Base-by-base conservation (phyloP, 2,329 filamentous ascomycete species). In the Sarocladiaceae sp. region DNA sequence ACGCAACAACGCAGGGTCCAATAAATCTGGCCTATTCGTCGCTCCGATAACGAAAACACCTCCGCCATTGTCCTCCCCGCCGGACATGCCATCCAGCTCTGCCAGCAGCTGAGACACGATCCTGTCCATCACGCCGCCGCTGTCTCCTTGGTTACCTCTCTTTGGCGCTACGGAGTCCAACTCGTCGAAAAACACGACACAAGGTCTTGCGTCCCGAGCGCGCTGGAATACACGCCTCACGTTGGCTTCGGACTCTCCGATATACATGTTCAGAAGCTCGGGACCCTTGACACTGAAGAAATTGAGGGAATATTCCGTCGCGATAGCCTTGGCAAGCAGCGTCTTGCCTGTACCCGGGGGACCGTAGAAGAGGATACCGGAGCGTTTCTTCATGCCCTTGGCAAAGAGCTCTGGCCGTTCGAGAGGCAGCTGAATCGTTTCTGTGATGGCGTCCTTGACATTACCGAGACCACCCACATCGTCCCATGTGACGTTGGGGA, bases 381-480 rank as follows among this genome's bases (percentile, higher is more conserved):
- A 95, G 33, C 91, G 83, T 70, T 97, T 97, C 76, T 96, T 96
- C 85, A 97, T 93, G 41, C 91, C 93, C 69, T 91, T 94, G 24
- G 90, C 90, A 57, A 97, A 97, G 1, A 97, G 76, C 62, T 97
- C 93, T 1, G 91, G 91, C 9, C 90, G 77, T 50, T 95, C 88
- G 1, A 97, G 76, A 0, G 91, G 93, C 27, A 97, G 73, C 61
- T 96, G 91, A 44, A 97, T 97, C 0, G 93, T 97, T 63, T 97
- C 93, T 61, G 88, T 87, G 44, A 97, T 85, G n/a, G 91, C 90
- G 53, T 95, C 89, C 69, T 97, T 97, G 61, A 97, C 90, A 55
- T 95, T 89, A 23, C 85, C 82, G 24, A 97, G 74, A 41, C 93
- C 91, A 62, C 91, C 91, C 16, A 98, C 91, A 61, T 98, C 91